These are phyloP conservation scores for Asterella californica DNA, from an alignment of 225 moss, liverwort and hornwort species.

Conservation along the genomic window DNA sequence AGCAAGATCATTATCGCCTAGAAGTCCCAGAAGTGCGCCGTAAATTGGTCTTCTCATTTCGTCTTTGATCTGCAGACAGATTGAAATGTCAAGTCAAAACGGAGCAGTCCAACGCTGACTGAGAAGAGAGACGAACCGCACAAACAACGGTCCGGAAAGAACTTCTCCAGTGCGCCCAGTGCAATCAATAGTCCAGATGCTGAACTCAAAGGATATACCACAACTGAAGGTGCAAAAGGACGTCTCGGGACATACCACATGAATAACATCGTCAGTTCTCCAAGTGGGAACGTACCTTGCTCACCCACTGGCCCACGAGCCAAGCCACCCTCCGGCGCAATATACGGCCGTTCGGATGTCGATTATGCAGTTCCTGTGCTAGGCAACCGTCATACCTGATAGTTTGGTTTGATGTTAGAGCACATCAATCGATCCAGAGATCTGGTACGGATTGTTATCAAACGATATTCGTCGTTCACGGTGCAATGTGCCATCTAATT, in stretches of 20 bases:
- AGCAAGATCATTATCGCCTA: constrained; percentile 89
- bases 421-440: neutral
- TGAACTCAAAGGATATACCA: neutral
- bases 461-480: neutral
- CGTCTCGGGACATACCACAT: neutral
- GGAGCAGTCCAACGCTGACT: neutral
- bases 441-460: neutral
- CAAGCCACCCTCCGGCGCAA: constrained; percentile 87
- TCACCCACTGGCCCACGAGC: constrained; percentile 99
- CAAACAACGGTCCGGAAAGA: neutral
- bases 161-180: neutral
- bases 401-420: neutral
- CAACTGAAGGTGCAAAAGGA: neutral
- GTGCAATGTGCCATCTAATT: neutral
- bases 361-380: constrained; percentile 82
- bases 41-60: constrained; percentile 95
- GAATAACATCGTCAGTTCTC: neutral
- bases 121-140: neutral
- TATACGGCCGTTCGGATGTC: constrained; percentile 89
- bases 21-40: constrained; percentile 74
- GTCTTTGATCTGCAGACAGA: constrained; percentile 73
- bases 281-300: constrained; percentile 59
- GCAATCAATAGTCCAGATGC: neutral
- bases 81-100: neutral
- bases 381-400: constrained; percentile 88